Base-by-base conservation (phyloP, 2,329 filamentous ascomycete species). In the Sporothrix humicola region DNA sequence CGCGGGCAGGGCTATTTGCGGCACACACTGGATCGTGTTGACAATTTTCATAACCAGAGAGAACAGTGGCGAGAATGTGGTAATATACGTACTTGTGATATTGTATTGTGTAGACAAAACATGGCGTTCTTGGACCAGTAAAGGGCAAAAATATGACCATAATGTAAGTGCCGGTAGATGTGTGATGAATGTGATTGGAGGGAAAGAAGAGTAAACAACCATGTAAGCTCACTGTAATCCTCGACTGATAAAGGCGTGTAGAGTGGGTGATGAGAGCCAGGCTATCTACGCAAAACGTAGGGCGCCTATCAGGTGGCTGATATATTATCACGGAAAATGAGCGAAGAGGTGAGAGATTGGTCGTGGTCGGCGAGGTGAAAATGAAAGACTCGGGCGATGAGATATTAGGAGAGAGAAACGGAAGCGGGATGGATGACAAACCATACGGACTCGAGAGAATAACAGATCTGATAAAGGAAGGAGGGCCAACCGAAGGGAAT, bases 1-100 rank as follows among this genome's bases (percentile, higher is more conserved):
- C 7, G 20, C 63, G 59, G n/a, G 59, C 63, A 50, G 44, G 63
- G 63, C 61, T 66, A 48, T 26, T 48, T 50, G 44, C 63, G 63
- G 63, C 63, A 68, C 20, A 26, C 12, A 23, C 10, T 68, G 46
- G 9, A 31, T 50, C 23, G 44, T 68, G 13, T 48, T 26, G 31
- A 20, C 10, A 10, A 13, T 8, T 66, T 50, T 37, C 23, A 17
- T 50, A 37, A 17, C 42, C 20, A 42, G 63, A 7, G 44, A 17
- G 6, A 15, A n/a, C 26, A n/a, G 44, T 31, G 63, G 20, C 44
- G 10, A 26, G 17, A 3, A 15, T 10, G 20, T 17, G 58, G 31
- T 37, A 54, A 9, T 7, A 23, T 10, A 23, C 7, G 23, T 20
- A 20, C 52, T 10, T 23, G 8, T 9, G n/a, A 52, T 37, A 37